A percentile compares a stretch with the other conserved stretches of the same genome.
phyloP scores from a whole-genome alignment of 2,329 filamentous ascomycete species.

The Arthroderma sp. region DNA sequence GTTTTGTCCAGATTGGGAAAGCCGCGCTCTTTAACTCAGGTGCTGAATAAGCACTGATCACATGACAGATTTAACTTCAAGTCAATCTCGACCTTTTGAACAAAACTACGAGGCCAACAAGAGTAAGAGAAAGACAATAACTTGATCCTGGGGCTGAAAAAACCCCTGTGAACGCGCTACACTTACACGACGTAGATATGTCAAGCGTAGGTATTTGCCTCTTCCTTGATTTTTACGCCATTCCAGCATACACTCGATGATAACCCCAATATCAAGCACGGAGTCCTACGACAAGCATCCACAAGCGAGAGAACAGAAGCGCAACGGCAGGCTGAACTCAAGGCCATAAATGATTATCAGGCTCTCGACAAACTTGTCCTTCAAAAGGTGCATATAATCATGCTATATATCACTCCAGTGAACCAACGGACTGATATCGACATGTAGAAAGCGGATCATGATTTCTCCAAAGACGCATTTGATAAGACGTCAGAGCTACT shows the following conservation, averaged over 20 bases:
- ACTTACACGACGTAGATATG: slow-evolving; percentile 15
- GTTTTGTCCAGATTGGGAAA: slow-evolving; percentile 11
- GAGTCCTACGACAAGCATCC: slow-evolving; percentile 57
- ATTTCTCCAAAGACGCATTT: slow-evolving; percentile 34
- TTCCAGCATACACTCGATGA: background rate
- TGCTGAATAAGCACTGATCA: background rate
- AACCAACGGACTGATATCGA: background rate
- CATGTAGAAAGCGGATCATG: slow-evolving; percentile 28
- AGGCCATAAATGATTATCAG: slow-evolving; percentile 65
- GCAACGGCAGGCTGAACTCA: slow-evolving; percentile 57
- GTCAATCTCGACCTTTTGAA: too few species aligned
- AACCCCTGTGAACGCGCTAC: background rate
- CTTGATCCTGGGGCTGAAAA: background rate
- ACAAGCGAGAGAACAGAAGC: slow-evolving; percentile 53
- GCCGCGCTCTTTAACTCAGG: slow-evolving; percentile 12
- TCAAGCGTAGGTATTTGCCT: slow-evolving; percentile 21
- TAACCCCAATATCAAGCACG: slow-evolving; percentile 51
- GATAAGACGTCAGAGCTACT: slow-evolving; percentile 35
- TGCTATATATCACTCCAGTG: background rate
- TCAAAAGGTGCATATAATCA: slow-evolving; percentile 42
- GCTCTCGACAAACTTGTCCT: slow-evolving; percentile 57
- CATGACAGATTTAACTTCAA: too few species aligned
- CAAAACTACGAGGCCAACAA: too few species aligned
- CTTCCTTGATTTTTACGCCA: background rate
- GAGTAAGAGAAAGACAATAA: background rate